Evolutionary conservation across 441 rosid genomes (phyloP), one percentile per base, ranked within the genome.

Genomic region (Corymbia calophylla): DNA sequence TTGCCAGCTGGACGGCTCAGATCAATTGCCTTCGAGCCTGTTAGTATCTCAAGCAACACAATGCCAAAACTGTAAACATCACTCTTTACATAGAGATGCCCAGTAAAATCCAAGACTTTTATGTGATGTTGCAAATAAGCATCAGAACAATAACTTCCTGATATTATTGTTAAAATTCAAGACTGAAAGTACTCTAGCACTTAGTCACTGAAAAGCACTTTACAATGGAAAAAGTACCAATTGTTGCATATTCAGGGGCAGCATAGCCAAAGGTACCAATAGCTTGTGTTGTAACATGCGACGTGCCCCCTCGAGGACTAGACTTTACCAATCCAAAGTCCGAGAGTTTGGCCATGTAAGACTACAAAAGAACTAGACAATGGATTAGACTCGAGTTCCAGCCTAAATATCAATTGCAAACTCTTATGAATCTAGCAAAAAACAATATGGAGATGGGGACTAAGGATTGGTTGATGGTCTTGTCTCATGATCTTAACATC

Each of bases 211-310:
- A 32, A 70, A 70, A 70, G 80, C 80, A 32, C 47, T 9, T 32
- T 9, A 11, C 25, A 19, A 70, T 21, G 2, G 47, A 70, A 70
- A 70, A 32, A 54, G 85, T 66, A 87, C 91, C 88, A 17, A 64
- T 77, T 25, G 64, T 49, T 25, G 58, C 56, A 47, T 87, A 89
- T 87, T 73, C 91, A 5, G 88, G 91, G 39, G 62, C 88, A 23
- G 88, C 91, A 55, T 89, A 89, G 73, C 89, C 88, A 31, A 16
- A 15, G 10, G 91, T 89, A 27, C 91, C 91, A 77, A 89, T 77
- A 19, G 48, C 31, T 5, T 80, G 48, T 53, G 87, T 89, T 18
- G 91, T 68, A 48, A 89, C 62, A 47, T 87, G 90, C 6, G 88
- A 70, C 73, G 14, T 54, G 53, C 77, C 86, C 1, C 2, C 87